A percentile compares a stretch with the other conserved stretches of the same genome.
Conservation (phyloP, 345 rosid genomes). For the Eucalyptus erythrocorys region DNA sequence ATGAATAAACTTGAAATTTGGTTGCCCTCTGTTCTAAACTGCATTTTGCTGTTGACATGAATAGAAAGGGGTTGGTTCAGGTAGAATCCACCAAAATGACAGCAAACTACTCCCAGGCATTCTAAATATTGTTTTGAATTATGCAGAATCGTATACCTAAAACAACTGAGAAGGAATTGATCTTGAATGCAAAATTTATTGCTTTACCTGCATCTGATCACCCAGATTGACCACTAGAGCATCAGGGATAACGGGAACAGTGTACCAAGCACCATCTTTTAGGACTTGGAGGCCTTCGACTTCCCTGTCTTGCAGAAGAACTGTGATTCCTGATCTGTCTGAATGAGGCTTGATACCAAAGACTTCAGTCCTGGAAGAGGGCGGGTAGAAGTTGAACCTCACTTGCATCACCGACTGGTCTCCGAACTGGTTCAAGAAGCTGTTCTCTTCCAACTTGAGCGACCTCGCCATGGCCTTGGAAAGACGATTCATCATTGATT, state of each 20-base stretch:
- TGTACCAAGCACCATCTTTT: slow-evolving; percentile 23
- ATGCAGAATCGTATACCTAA: not conserved
- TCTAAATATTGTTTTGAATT: not conserved
- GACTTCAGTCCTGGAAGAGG: slow-evolving; percentile 34
- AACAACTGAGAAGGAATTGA: not conserved
- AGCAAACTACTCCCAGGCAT: not conserved
- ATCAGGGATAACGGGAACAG: slow-evolving; percentile 25
- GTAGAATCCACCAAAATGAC: not conserved
- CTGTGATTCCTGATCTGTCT: slow-evolving; percentile 35
- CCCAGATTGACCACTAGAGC: slow-evolving; percentile 42
- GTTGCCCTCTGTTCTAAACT: no score
- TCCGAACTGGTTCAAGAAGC: slow-evolving; percentile 21
- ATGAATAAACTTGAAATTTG: no score
- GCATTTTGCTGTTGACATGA: no score
- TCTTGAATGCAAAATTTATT: no score
- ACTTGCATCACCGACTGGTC: slow-evolving; percentile 10
- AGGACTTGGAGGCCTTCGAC: slow-evolving; percentile 35
- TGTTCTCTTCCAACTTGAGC: slow-evolving; percentile 22
- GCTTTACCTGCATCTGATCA: slow-evolving; percentile 35
- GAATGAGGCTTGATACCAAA: slow-evolving; percentile 43
- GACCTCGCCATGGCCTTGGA: slow-evolving; percentile 34
- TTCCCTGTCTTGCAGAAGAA: slow-evolving; percentile 30
- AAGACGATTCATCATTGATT: slow-evolving; percentile 13
- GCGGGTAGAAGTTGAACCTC: slow-evolving; percentile 49
- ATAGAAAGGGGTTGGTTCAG: not conserved